Conservation (phyloP, 2,329 filamentous ascomycete genomes). For the Stromatinia cepivora region DNA sequence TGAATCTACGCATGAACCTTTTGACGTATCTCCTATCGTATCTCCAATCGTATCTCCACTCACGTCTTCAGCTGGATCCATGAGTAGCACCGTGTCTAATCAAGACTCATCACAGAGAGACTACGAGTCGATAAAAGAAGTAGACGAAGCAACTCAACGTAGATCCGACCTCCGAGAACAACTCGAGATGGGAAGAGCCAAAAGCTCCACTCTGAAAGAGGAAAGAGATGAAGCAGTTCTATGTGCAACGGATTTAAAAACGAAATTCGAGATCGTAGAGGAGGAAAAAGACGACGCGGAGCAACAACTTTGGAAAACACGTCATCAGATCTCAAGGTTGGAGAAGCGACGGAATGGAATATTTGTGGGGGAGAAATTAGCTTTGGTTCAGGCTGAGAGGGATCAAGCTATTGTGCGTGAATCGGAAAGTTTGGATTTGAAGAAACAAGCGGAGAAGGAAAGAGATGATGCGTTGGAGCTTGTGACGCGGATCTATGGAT, state of each 20-base stretch:
- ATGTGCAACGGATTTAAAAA: neutral
- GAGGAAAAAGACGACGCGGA: neutral
- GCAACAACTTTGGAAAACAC: neutral
- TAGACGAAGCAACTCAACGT: neutral
- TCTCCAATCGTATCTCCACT: neutral
- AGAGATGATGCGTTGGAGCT: neutral
- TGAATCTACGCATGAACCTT: neutral
- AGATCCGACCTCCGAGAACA: neutral
- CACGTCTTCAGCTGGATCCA: neutral
- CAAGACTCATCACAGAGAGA: neutral
- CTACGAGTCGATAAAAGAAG: neutral
- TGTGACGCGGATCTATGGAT: too few relatives aligned
- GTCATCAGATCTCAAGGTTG: neutral
- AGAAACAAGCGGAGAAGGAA: neutral
- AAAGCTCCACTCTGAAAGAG: neutral
- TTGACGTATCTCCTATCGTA: neutral
- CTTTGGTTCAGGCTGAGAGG: neutral
- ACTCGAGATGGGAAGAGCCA: conserved; percentile 8
- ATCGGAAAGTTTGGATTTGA: neutral
- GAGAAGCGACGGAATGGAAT: neutral
- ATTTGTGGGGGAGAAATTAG: neutral
- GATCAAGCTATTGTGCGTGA: neutral
- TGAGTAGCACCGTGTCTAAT: neutral
- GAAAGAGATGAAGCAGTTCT: conserved; percentile 7
- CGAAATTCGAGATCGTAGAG: neutral